These are phyloP conservation scores for Fomitopsis betulina DNA, from an alignment of 1,284 basidiomycete genomes.

Conservation along the genomic window DNA sequence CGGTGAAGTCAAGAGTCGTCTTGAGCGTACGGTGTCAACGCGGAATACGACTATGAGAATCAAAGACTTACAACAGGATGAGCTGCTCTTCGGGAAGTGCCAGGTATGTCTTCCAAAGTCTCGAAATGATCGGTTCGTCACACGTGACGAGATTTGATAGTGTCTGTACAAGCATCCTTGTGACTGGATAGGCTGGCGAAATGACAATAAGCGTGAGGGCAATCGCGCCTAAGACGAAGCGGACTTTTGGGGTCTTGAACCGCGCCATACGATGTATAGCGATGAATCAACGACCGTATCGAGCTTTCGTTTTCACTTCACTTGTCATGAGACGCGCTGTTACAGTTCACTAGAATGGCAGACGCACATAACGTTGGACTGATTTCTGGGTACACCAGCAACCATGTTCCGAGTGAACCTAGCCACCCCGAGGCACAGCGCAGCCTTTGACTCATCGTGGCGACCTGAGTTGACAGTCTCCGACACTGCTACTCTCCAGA, in stretches of 20 bases:
- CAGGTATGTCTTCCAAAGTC: slow-evolving; percentile 63
- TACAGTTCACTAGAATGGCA: not conserved
- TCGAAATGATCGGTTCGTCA: slow-evolving; percentile 51
- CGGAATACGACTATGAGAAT: not conserved
- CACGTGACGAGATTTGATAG: slow-evolving; percentile 72
- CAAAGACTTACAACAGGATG: slow-evolving; percentile 56
- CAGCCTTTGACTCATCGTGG: slow-evolving; percentile 22
- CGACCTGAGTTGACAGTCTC: slow-evolving; percentile 31
- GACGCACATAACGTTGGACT: slow-evolving; percentile 54
- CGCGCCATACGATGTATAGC: slow-evolving; percentile 66
- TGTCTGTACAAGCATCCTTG: slow-evolving; percentile 61
- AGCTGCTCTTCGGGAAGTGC: slow-evolving; percentile 65
- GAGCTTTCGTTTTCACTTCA: slow-evolving; percentile 58
- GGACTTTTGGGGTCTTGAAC: slow-evolving; percentile 51
- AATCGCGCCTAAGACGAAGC: slow-evolving; percentile 13
- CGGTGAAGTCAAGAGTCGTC: slow-evolving; percentile 59
- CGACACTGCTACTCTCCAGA: slow-evolving; percentile 53
- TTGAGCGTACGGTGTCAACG: not conserved
- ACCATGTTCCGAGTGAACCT: slow-evolving; percentile 76
- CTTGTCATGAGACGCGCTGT: not conserved
- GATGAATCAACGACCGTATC: slow-evolving; percentile 55
- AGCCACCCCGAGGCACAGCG: slow-evolving; percentile 46
- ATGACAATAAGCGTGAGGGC: not conserved
- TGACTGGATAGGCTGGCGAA: slow-evolving; percentile 45
- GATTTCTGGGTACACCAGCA: slow-evolving; percentile 62